Evolutionary conservation across 768 basidiomycete genomes (phyloP).

Genomic region (Kwoniella newhampshirensis): DNA sequence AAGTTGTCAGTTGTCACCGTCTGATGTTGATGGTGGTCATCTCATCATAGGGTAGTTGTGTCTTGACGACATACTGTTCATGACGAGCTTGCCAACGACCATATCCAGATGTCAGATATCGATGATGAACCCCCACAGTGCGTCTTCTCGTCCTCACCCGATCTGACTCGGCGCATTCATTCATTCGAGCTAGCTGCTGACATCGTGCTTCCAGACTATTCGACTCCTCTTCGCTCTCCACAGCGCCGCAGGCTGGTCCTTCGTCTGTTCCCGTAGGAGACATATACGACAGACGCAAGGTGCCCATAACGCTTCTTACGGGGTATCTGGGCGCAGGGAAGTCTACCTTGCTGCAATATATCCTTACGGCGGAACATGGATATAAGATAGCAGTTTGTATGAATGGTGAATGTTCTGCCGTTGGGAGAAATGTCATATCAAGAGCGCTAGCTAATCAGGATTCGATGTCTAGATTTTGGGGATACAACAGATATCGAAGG

Average conservation of each 20-base stretch:
- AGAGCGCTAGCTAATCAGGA: neutral
- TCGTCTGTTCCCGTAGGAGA: constrained; percentile 5
- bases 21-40: constrained; percentile 12
- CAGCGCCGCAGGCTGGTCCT: constrained; percentile 16
- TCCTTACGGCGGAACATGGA: constrained; percentile 88
- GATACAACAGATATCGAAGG: constrained; percentile 97
- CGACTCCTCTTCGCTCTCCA: constrained; percentile 7
- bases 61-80: neutral
- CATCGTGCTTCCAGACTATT: constrained; percentile 4
- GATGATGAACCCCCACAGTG: constrained; percentile 21
- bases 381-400: constrained; percentile 96
- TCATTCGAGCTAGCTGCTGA: neutral
- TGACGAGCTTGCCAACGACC: neutral
- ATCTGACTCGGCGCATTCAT: neutral
- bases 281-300: constrained; percentile 45
- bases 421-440: constrained; percentile 14
- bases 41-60: neutral
- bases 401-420: constrained; percentile 63
- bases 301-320: constrained; percentile 90
- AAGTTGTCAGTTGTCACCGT: neutral
- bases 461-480: constrained; percentile 63
- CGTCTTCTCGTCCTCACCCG: neutral
- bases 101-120: neutral
- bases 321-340: constrained; percentile 91
- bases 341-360: constrained; percentile 86